Base-by-base conservation (phyloP, 768 basidiomycete genomes). In the Infundibulicybe gibba region DNA sequence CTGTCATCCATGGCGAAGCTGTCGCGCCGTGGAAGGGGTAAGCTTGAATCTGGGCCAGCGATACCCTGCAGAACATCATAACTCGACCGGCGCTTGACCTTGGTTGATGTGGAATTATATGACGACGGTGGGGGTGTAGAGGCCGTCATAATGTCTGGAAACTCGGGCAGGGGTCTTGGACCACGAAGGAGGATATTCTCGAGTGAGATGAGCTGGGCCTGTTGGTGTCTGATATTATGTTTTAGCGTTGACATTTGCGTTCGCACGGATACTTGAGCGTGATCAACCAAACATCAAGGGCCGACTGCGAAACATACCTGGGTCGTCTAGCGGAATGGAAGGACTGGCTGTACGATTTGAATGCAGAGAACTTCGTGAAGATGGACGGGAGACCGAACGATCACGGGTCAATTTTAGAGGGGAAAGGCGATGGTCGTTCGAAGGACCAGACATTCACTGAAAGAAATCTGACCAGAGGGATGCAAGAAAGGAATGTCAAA, bases 161-260 rank as follows among this genome's bases (percentile, higher is more conserved):
- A 53, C 34, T 73, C 67, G 20, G 69, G 57, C n/a, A 68, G 67
- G 33, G 83, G 80, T 48, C 89, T 77, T 13, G 87, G 85, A 14
- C 80, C 80, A 53, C 79, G 78, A 42, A 83, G 74, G 41, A 91
- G 67, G 44, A 78, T 72, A 58, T 72, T 86, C 62, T 91, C 89
- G 44, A 90, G 76, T 33, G 59, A 72, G 54, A 83, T 77, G 32
- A 90, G 63, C 55, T 90, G 87, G 15, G 88, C 88, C 69, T 90
- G 87, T 59, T 91, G 86, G 56, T 90, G 88, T 51, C 89, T 71
- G 56, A 91, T 91, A 60, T 75, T 80, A 61, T 91, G 89, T 66
- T 85, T 90, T 58, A 91, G 67, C 34, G 82, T 83, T 54, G 87
- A 88, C 67, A 91, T 83, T 50, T 90, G 88, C 55, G 80, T 83